Percentiles rank a stretch among this genome's conserved stretches.
Conservation (phyloP, 192 early-diverging fungal genomes). For the Gaertneriomyces semiglobifer region DNA sequence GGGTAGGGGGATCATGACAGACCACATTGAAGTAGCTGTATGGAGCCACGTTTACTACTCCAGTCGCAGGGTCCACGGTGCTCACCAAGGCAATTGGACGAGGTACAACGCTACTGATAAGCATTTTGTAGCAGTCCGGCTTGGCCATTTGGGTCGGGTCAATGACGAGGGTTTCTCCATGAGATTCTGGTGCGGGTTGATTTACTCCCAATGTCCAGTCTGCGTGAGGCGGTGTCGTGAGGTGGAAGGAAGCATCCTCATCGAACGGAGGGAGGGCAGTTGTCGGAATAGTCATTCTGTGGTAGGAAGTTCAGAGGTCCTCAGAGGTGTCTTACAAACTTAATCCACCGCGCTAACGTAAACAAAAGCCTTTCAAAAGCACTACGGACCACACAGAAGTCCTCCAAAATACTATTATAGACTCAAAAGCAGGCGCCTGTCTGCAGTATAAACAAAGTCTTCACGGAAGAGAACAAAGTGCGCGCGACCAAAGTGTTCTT, state of each 20-base stretch:
- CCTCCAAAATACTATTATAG: no score
- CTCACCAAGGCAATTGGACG: slow-evolving; percentile 51
- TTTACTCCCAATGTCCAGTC: slow-evolving; percentile 19
- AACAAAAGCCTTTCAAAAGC: no score
- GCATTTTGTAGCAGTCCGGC: slow-evolving; percentile 41
- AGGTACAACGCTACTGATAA: slow-evolving; percentile 47
- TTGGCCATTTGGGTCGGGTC: slow-evolving; percentile 25
- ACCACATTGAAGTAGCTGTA: slow-evolving; percentile 48
- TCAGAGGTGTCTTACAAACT: no score
- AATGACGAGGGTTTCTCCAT: slow-evolving; percentile 27
- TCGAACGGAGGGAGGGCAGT: slow-evolving; percentile 19
- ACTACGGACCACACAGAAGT: no score
- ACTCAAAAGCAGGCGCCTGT: no score
- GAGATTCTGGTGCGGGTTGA: slow-evolving; percentile 21
- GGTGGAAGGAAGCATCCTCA: slow-evolving; percentile 15
- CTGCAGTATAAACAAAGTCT: no score
- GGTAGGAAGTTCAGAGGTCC: no score
- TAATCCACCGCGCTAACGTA: no score
- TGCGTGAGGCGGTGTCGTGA: slow-evolving; percentile 29
- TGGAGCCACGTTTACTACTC: slow-evolving; percentile 41
- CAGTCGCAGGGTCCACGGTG: slow-evolving; percentile 23
- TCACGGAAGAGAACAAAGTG: no score
- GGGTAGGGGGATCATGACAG: slow-evolving; percentile 46
- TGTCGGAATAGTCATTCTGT: slow-evolving; percentile 1
- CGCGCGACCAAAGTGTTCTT: no score